phyloP scores from a whole-genome alignment of 805 yeast species.

The Cyberlindnera bimundalis region DNA sequence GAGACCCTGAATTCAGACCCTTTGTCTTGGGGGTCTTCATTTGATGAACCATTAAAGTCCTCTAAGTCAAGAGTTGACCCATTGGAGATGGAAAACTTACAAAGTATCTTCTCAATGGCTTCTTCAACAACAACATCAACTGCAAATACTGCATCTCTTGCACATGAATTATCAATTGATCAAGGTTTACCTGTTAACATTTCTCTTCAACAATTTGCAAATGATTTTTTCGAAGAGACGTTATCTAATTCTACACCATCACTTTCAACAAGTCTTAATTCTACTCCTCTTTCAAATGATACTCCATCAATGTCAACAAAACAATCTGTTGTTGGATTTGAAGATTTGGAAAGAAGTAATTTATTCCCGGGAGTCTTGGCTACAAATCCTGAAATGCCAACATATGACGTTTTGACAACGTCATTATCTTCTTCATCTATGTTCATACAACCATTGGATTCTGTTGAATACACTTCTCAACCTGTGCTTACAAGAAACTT shows the following conservation, averaged over 20 bases:
- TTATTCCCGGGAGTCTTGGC: slow-evolving; percentile 6
- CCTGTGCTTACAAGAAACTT: neutral
- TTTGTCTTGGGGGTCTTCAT: neutral
- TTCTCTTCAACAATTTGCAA: slow-evolving; percentile 4
- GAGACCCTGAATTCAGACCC: neutral
- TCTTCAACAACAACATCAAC: neutral
- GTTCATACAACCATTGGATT: slow-evolving; percentile 1
- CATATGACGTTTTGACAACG: neutral
- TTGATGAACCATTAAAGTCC: neutral
- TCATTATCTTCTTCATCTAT: neutral
- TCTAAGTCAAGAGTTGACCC: neutral
- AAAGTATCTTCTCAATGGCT: slow-evolving; percentile 4
- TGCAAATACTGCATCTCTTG: no score
- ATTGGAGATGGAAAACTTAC: slow-evolving; percentile 3
- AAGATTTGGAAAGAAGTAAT: neutral
- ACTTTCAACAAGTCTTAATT: slow-evolving; percentile 10
- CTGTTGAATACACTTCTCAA: slow-evolving; percentile 9
- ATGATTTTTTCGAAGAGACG: slow-evolving; percentile 7
- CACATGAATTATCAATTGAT: neutral
- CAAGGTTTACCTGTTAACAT: neutral
- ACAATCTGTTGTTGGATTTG: neutral
- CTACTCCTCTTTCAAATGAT: slow-evolving; percentile 8
- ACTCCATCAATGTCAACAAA: slow-evolving; percentile 3
- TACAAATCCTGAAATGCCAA: slow-evolving; percentile 4
- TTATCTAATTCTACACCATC: slow-evolving; percentile 7